Evolutionary conservation across 1,284 basidiomycete species (phyloP), one percentile per base, ranked within the genome.

Genomic region (Melanopsichium pennsylvanicum): DNA sequence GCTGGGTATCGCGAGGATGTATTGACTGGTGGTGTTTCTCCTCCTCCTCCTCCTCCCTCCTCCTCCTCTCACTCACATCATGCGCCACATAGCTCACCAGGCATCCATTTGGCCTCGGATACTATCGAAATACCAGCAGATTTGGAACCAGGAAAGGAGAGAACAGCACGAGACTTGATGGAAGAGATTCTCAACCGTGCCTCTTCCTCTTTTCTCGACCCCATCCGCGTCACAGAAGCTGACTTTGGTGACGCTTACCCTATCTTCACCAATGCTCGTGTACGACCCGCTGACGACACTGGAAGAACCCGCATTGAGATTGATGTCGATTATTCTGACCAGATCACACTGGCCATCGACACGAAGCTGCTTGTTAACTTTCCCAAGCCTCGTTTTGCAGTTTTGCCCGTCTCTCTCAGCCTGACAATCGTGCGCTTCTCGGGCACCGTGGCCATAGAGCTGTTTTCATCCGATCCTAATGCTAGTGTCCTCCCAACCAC

Each of bases 291-390:
- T 22, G 85, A 86, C 46, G 83, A 83, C 8, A 81, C 82, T 18
- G 85, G 85, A 13, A 78, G 83, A 13, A 80, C 85, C 36, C 80
- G 85, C 38, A 83, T 85, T 38, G 85, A 87, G 74, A 81, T 86
- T 19, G 85, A 86, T 64, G 66, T 87, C 32, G 85, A 86, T 72
- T 86, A 86, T 66, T 74, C 80, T 12, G 86, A 87, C 69, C 82
- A 82, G 8, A 78, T 86, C 26, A 83, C 83, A 5, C 77, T 87
- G 5, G 82, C 84, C 5, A 80, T 87, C 29, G 84, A 85, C 12
- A 87, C 86, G 0, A 82, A 83, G n/a, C 82, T 87, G 5, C 76
- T 86, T 16, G 79, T 86, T 76, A 86, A 86, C 72, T 85, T 86
- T 46, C 85, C 86, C 19, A 81, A 83, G 31, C 84, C 85, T 5